A percentile compares a stretch with the other conserved stretches of the same genome.
Evolutionary conservation across 2,329 filamentous ascomycete genomes (phyloP).

Genomic region (Talaromyces sp.): DNA sequence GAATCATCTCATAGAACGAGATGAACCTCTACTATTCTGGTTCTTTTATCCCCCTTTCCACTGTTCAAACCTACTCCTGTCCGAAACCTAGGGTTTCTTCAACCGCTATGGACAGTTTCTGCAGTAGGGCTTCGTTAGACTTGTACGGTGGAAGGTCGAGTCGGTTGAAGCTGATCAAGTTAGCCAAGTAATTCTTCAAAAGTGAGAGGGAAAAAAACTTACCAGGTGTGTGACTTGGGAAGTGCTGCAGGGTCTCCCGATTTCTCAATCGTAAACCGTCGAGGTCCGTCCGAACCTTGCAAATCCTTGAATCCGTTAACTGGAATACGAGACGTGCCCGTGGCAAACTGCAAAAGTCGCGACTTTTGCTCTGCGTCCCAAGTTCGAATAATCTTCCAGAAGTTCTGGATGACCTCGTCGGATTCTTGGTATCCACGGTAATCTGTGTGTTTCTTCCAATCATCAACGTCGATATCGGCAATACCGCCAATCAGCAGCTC

Average conservation of each 20-base stretch:
- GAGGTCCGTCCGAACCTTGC: constrained; percentile 90
- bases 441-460: constrained; percentile 99
- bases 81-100: constrained; percentile 99
- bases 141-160: constrained; percentile 94
- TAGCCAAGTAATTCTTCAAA: background rate
- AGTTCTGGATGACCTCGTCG: constrained; percentile 95
- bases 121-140: constrained; percentile 73
- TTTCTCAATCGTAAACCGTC: constrained; percentile 97
- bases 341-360: constrained; percentile 91
- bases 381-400: constrained; percentile 91
- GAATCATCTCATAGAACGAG: background rate
- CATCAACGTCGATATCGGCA: constrained; percentile 98
- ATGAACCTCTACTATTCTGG: background rate
- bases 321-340: constrained; percentile 93
- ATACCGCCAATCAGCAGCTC: constrained; percentile 97
- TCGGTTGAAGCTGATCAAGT: constrained; percentile 77
- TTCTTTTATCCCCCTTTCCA: background rate
- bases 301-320: constrained; percentile 99
- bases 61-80: constrained; percentile 67
- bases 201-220: constrained; percentile 33
- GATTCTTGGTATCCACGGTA: constrained; percentile 98
- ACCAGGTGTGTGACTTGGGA: constrained; percentile 98
- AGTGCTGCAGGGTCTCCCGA: constrained; percentile 84
- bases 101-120: constrained; percentile 92
- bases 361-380: constrained; percentile 99